Evolutionary conservation across 2,329 filamentous ascomycete genomes (phyloP).

Genomic region (Trichoderma oligosporum): DNA sequence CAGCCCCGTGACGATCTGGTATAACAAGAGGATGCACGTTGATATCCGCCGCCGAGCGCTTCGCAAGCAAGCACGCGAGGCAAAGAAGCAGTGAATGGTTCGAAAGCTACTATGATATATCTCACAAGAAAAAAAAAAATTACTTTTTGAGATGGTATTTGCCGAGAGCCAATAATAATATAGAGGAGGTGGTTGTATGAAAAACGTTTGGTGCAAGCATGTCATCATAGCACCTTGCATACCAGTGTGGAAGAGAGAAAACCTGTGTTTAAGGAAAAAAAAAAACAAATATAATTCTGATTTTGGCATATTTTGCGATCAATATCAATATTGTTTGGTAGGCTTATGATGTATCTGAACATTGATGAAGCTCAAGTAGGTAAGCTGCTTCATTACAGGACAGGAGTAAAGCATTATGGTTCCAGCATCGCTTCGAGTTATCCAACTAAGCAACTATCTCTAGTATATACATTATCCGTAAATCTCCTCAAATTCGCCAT

Average conservation of each 20-base stretch:
- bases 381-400: too few relatives aligned
- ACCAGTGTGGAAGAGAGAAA: background rate
- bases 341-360: too few relatives aligned
- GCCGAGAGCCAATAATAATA: background rate
- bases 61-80: constrained; percentile 77
- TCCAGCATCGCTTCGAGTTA: background rate
- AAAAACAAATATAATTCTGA: background rate
- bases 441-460: too few relatives aligned
- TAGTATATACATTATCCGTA: too few relatives aligned
- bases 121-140: background rate
- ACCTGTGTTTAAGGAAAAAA: background rate
- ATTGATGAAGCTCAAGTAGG: too few relatives aligned
- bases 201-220: too few relatives aligned
- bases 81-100: constrained; percentile 57
- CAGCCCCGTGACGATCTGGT: constrained; percentile 43
- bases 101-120: background rate
- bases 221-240: too few relatives aligned
- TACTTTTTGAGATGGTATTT: background rate
- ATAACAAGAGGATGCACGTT: constrained; percentile 68
- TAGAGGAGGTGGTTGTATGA: background rate
- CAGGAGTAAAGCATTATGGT: too few relatives aligned
- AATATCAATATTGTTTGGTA: too few relatives aligned
- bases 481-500: too few relatives aligned
- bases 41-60: constrained; percentile 78
- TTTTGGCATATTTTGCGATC: too few relatives aligned